Base-by-base conservation (phyloP, 2,329 filamentous ascomycete species). In the Diaporthe caulivora region DNA sequence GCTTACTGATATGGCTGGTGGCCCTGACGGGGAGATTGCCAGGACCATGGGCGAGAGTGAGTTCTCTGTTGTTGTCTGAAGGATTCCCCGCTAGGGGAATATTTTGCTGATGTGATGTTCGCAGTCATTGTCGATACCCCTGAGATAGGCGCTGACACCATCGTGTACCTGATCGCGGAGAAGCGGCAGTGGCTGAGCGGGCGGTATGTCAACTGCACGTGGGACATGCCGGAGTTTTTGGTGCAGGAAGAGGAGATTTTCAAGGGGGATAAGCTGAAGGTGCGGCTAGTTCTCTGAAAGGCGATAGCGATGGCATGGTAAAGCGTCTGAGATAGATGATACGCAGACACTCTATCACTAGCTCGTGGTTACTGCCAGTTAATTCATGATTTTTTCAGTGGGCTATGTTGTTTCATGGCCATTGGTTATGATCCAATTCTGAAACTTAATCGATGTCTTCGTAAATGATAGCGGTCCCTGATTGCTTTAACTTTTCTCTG, bases 1-100 rank as follows among this genome's bases (percentile, higher is more conserved):
- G 4, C 60, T 75, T 26, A 87, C 85, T 2, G 83, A 85, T 10
- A 78, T 80, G 71, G 57, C 75, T 2, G 65, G 47, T 2, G 76
- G 76, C 1, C 0, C 44, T 26, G 74, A 74, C 0, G 65, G 26
- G 7, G 17, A 62, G 9, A 8, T n/a, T 40, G 29, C 26, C 3
- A 51, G 29, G 31, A 29, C 9, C 11, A 60, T 70, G 42, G 5
- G 44, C 29, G 31, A 53, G 24, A 31, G 68, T 71, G n/a, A 71
- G 68, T 71, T 9, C 44, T n/a, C 18, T 47, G 9, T 15, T n/a
- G 3, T 24, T 13, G 37, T 40, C 37, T 2, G 37, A 10, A 13
- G 37, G 37, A 40, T 10, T 10, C 37, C 37, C 37, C 37, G 6
- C 37, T 40, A 13, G 37, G 21, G 8, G 44, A 8, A 8, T 18